Base-by-base conservation (phyloP, 2,329 filamentous ascomycete species). In the Fusarium multiceps region DNA sequence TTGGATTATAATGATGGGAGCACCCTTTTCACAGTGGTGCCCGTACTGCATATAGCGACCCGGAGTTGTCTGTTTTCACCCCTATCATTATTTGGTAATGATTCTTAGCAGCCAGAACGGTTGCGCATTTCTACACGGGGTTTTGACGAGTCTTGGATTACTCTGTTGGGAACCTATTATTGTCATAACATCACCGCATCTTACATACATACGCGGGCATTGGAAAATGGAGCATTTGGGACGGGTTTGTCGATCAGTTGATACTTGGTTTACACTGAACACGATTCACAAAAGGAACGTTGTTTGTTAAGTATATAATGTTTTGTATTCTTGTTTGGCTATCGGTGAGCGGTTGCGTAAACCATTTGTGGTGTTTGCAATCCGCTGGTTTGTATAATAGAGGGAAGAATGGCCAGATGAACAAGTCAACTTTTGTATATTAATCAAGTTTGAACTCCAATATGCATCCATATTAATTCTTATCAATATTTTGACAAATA, bases 11-110 rank as follows among this genome's bases (percentile, higher is more conserved):
- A 59, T 53, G 41, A 61, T 63, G 50, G 62, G 63, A 70, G 60
- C 46, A 63, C 60, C 56, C 55, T 42, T 60, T 48, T 60, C 45
- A 45, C 25, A 40, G n/a, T 55, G 59, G 66, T 70, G 66, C 46
- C 57, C 47, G 47, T 73, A 60, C 67, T 79, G 78, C 78, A 81
- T 80, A 76, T 75, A 80, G 78, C 78, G 78, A 74, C 77, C 72
- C 73, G 78, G 78, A 78, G 78, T 81, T 80, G 71, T 75, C 66
- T 75, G 64, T 62, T 73, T 74, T 69, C 64, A 47, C 64, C 68
- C 63, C 69, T 64, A 66, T 72, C 61, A 63, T 71, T 62, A 58
- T 64, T 64, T 47, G 55, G 56, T 53, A 63, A 61, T 46, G 62
- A 64, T 66, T 62, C 47, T 63, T 37, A 55, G 56, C 57, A 51